Base-by-base conservation (phyloP, 2,329 filamentous ascomycete genomes). In the Alternaria metachromatica region DNA sequence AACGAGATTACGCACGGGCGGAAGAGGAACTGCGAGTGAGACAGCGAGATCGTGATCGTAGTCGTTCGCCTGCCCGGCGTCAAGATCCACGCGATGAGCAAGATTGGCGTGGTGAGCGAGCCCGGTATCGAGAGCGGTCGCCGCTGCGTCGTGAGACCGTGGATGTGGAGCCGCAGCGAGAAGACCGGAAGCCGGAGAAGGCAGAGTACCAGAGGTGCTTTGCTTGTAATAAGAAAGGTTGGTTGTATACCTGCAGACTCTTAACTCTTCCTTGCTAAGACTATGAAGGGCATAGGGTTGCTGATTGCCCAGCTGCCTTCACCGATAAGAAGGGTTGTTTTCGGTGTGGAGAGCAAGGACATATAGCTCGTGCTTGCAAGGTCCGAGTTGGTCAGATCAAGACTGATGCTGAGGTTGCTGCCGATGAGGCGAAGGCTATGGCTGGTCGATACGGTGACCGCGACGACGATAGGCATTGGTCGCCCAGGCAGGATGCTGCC, bases 21-120 rank as follows among this genome's bases (percentile, higher is more conserved):
- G 46, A 51, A 51, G 54, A 23, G 5, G 8, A 25, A 4, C 9
- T 41, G 15, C 20, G 20, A 37, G 20, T 4, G 10, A 20, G 18
- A n/a, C 20, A 25, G 20, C 25, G 18, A 25, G 9, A 51, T 18
- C n/a, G 26, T 11, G 12, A 25, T 0, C 48, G 58, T 8, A 64
- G 62, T 26, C 53, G 18, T 23, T 63, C 62, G n/a, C 61, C 61
- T 55, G 61, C 26, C n/a, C 59, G 37, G 6, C 6, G 9, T 33
- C n/a, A 46, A 15, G 37, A 26, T 11, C 21, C 6, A 2, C 8
- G 6, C 4, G n/a, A 30, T 13, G 11, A 54, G 12, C 5, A 0
- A 33, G 25, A 18, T 11, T 21, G 11, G 12, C 11, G 9, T 25
- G 13, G 23, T 3, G 11, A 54, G 12, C 10, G 0, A 12, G 25